Evolutionary conservation across 495 filamentous ascomycete species (phyloP), one percentile per base, ranked within the genome.

Genomic region (Aspergillus steynii): DNA sequence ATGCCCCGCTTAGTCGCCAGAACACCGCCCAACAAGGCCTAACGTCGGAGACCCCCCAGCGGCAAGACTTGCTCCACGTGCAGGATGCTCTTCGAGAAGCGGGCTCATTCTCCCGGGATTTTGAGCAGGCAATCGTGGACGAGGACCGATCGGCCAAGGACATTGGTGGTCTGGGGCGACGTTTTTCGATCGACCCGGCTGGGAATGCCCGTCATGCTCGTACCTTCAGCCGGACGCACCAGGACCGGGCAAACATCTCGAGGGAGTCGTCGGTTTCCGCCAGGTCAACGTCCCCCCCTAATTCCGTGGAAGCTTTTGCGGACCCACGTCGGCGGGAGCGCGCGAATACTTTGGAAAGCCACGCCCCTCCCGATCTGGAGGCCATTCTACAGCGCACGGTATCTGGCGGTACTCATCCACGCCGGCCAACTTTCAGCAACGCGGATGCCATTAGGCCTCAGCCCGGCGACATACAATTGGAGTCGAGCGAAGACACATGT

Each of bases 221-320:
- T 50, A 69, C 74, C 27, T 70, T 74, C 58, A 78, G 76, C 56
- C 69, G 74, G 32, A 75, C 71, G 28, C 77, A 80, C 45, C 76
- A 78, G 48, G 78, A 85, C 31, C 65, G 75, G 25, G 69, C 74
- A 48, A 74, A 75, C 42, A 62, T 71, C 32, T 82, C 80, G 20
- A 64, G 83, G 55, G 72, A 76, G 6, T 87, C 85, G 5, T 89
- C 87, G 4, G 73, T 80, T 4, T 85, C 84, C 6, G 86, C 84
- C 42, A 83, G 90, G 29, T 91, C 90, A 2, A 80, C 83, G 0
- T 99, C 96, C 20, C 93, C 93, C 10, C 93, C 95, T 2, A 98
- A 97, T 72, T 99, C 95, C 3, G 95, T 99, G 28, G 94, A 97
- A 73, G 95, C 95, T 15, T 99, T 99, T 73, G 96, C 94, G 3